Conservation (phyloP, 73 alveolate species). For the Paramecium sexaurelia region DNA sequence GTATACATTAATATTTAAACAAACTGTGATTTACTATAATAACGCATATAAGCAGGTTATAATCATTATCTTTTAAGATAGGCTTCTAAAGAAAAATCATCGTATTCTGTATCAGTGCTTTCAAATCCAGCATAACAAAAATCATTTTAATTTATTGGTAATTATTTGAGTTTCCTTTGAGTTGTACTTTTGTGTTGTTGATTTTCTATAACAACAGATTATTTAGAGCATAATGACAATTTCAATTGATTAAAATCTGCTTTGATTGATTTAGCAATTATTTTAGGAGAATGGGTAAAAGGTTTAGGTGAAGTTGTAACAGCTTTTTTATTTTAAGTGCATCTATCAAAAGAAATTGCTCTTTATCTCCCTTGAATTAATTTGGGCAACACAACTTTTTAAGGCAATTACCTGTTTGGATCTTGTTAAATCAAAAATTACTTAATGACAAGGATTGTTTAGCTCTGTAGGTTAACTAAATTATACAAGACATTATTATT, state of each 20-base stretch:
- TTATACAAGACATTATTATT: neutral
- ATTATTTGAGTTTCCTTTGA: neutral
- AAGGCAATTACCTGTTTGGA: neutral
- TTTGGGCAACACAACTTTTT: neutral
- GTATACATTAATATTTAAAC: neutral
- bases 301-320: neutral
- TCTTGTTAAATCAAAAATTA: neutral
- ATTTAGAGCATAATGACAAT: neutral
- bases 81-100: neutral
- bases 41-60: neutral
- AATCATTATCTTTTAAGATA: neutral
- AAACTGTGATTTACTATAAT: neutral
- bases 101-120: neutral
- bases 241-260: neutral
- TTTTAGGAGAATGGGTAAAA: neutral
- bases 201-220: neutral
- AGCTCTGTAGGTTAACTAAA: slow-evolving; percentile 20
- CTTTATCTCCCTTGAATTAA: neutral
- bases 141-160: neutral
- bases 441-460: neutral
- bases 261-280: neutral
- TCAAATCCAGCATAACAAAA: neutral
- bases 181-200: neutral
- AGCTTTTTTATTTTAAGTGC: neutral
- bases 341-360: neutral